Evolutionary conservation across 2,329 filamentous ascomycete species (phyloP), one percentile per base, ranked within the genome.

Genomic region (Ophiosphaerella narmari): DNA sequence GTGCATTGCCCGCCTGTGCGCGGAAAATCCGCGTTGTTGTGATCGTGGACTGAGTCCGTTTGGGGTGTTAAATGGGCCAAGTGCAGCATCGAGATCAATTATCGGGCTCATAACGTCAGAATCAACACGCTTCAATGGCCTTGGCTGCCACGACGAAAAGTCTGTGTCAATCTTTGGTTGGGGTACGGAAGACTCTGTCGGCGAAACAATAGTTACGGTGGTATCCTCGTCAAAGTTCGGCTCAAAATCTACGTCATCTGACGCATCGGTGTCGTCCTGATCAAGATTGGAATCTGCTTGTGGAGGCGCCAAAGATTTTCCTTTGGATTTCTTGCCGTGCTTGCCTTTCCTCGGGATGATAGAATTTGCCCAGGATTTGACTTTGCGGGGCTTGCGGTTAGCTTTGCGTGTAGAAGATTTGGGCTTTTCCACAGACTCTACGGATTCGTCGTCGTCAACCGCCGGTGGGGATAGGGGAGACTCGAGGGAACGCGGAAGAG

Each of bases 31-130:
- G 31, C 70, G 68, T 46, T 70, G 65, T 9, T 64, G 63, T 1
- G 80, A 80, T 50, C 78, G 78, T 58, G 88, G 85, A 7, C 85
- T 86, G 2, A 85, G 83, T 54, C 86, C 88, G 50, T 86, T 77
- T 23, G 89, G 89, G 0, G 91, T 96, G 64, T 95, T 94, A 73
- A 96, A 96, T 0, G 93, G 91, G 1, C 91, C 92, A 1, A 97
- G 81, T 23, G 93, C 94, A 14, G 92, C 93, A 75, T 99, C 94
- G 36, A 99, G 78, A 71, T 99, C 94, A 56, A 99, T 95, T 72
- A 97, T 88, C 7, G 89, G 87, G 65, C 86, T 90, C 44, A 87
- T 82, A 3, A 83, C 72, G 51, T 95, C 90, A n/a, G 71, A 70
- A 42, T 74, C 54, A 51, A 59, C 77, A 73, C 66, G 68, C 41